A percentile compares a stretch with the other conserved stretches of the same genome.
These are phyloP conservation scores for Thelonectria discophora DNA, from an alignment of 2,329 filamentous ascomycete species.

Conservation along the genomic window DNA sequence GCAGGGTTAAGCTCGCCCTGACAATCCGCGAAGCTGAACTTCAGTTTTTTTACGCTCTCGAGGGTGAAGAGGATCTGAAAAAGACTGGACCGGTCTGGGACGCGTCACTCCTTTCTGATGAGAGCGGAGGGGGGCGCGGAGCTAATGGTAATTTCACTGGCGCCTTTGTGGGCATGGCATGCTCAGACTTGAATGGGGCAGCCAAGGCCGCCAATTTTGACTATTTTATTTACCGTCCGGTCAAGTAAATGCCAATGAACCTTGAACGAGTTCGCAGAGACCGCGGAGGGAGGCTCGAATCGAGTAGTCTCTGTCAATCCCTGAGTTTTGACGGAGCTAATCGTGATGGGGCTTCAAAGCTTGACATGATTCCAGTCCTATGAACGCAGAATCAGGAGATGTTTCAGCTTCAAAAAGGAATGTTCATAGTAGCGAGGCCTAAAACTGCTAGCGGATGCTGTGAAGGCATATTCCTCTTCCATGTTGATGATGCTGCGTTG, in stretches of 20 bases:
- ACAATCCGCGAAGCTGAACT: slow-evolving; percentile 60
- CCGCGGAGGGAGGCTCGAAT: too few relatives aligned
- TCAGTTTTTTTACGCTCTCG: slow-evolving; percentile 66
- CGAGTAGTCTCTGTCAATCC: too few relatives aligned
- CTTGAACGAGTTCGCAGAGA: too few relatives aligned
- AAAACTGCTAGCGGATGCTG: too few relatives aligned
- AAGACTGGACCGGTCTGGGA: slow-evolving; percentile 65
- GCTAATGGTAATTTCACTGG: slow-evolving; percentile 71
- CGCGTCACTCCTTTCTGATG: slow-evolving; percentile 67
- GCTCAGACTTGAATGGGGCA: slow-evolving; percentile 65
- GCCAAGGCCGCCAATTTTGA: slow-evolving; percentile 59
- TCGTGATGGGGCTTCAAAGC: too few relatives aligned
- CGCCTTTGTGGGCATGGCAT: slow-evolving; percentile 65
- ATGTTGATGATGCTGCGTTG: too few relatives aligned
- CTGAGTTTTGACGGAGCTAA: too few relatives aligned
- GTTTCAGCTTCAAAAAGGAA: too few relatives aligned
- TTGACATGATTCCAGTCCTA: too few relatives aligned
- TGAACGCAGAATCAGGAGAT: too few relatives aligned
- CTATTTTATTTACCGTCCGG: slow-evolving; percentile 61
- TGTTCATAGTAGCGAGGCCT: too few relatives aligned
- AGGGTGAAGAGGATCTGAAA: slow-evolving; percentile 52
- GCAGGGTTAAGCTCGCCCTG: slow-evolving; percentile 62
- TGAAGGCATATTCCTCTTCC: too few relatives aligned
- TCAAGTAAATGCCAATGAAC: slow-evolving; percentile 48
- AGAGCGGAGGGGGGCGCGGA: slow-evolving; percentile 66